Conservation (phyloP, 2,329 filamentous ascomycete species). For the Mycosphaerella sp. region DNA sequence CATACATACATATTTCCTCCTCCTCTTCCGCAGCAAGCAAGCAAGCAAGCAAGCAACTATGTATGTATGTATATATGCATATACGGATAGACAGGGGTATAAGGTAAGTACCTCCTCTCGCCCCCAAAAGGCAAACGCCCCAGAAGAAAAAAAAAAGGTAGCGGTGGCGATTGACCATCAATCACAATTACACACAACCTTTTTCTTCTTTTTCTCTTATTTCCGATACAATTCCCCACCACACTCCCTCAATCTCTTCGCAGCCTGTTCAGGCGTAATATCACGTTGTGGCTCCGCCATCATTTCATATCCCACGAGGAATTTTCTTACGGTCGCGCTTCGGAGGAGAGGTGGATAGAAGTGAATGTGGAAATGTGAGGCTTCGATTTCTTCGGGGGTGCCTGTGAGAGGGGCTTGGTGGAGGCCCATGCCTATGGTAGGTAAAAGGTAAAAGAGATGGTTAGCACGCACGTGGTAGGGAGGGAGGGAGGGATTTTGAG, state of each 20-base stretch:
- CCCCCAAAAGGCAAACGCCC: neutral
- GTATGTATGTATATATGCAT: no score
- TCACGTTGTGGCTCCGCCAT: conserved; percentile 97
- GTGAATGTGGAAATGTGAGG: conserved; percentile 90
- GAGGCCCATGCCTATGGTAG: conserved; percentile 68
- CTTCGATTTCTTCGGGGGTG: conserved; percentile 73
- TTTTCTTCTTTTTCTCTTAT: neutral
- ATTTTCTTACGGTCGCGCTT: conserved; percentile 91
- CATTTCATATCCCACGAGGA: conserved; percentile 92
- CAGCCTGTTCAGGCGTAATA: conserved; percentile 94
- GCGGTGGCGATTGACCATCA: no score
- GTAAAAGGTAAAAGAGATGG: no score
- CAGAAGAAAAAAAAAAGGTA: no score
- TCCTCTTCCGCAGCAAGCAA: no score
- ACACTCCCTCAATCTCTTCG: conserved; percentile 66
- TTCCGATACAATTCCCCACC: conserved; percentile 77
- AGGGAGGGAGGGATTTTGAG: no score
- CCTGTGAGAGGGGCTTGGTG: conserved; percentile 89
- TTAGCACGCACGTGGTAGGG: neutral
- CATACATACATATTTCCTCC: no score
- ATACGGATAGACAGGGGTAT: neutral
- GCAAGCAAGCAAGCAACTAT: no score
- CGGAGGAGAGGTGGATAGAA: conserved; percentile 93
- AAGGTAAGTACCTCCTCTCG: neutral
- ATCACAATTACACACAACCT: conserved; percentile 2